Percentiles rank a stretch among this genome's conserved stretches.
Evolutionary conservation across 2,329 filamentous ascomycete genomes (phyloP).

Genomic region (Colletotrichum sp.): DNA sequence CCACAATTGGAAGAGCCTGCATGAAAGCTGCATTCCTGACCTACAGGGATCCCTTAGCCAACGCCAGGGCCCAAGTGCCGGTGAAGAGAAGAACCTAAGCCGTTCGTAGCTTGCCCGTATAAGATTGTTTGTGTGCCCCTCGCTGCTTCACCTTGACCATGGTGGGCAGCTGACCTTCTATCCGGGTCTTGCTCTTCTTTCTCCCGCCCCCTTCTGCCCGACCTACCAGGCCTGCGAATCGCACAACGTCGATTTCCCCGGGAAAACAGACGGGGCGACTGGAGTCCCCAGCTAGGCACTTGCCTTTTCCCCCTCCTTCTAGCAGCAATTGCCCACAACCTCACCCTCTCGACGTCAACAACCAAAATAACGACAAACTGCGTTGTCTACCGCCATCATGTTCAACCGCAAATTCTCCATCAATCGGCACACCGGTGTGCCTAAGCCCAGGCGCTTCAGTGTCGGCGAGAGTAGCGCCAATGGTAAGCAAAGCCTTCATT

Average conservation of each 20-base stretch:
- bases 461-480: conserved; percentile 52
- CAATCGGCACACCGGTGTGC: conserved; percentile 69
- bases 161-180: neutral
- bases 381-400: conserved; percentile 35
- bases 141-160: neutral
- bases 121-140: conserved; percentile 14
- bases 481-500: neutral
- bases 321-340: neutral
- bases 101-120: conserved; percentile 10
- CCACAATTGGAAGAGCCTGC: conserved; percentile 18
- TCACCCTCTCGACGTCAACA: neutral
- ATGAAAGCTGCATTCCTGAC: conserved; percentile 13
- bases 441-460: conserved; percentile 65
- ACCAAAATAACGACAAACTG: neutral
- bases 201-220: neutral
- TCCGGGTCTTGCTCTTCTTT: neutral
- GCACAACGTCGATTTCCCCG: neutral
- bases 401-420: conserved; percentile 70
- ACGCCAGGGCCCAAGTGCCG: conserved; percentile 18
- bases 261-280: conserved; percentile 1
- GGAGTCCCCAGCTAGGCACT: neutral
- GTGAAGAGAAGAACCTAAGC: conserved; percentile 10
- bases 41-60: conserved; percentile 16
- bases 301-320: neutral
- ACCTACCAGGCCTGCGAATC: neutral